These are phyloP conservation scores for Drosera capensis DNA, from an alignment of 148 eudicot species.

Conservation along the genomic window DNA sequence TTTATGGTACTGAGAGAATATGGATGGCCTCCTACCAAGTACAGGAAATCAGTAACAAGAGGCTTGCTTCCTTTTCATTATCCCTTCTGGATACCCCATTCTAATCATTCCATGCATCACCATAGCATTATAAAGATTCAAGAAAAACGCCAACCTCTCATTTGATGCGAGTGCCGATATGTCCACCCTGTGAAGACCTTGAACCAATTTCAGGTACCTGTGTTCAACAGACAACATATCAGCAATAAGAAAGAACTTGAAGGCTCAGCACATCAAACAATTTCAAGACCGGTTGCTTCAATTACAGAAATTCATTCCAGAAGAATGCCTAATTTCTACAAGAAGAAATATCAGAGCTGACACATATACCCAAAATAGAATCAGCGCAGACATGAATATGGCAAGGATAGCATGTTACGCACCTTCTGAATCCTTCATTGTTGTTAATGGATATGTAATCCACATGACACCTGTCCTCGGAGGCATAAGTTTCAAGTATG, in stretches of 20 bases:
- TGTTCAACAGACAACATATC: slow-evolving; percentile 3
- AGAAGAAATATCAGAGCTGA: no score
- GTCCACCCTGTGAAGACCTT: slow-evolving; percentile 68
- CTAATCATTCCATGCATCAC: slow-evolving; percentile 74
- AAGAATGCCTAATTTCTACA: no score
- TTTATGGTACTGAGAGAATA: slow-evolving; percentile 56
- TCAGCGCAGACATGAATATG: no score
- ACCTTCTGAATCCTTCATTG: slow-evolving; percentile 93
- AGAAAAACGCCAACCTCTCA: slow-evolving; percentile 75
- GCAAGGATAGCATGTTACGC: no score
- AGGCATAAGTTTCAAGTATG: slow-evolving; percentile 78
- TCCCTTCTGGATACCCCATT: slow-evolving; percentile 67
- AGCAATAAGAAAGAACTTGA: not conserved
- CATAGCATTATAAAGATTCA: slow-evolving; percentile 83
- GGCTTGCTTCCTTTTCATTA: slow-evolving; percentile 61
- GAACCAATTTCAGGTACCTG: slow-evolving; percentile 69
- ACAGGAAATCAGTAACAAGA: slow-evolving; percentile 61
- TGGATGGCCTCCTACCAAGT: slow-evolving; percentile 63
- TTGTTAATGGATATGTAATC: slow-evolving; percentile 73
- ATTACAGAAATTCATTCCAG: no score
- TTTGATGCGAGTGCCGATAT: slow-evolving; percentile 31
- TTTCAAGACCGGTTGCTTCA: no score
- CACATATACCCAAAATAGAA: no score
- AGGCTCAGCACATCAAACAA: not conserved
- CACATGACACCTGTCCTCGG: slow-evolving; percentile 49